phyloP scores from a whole-genome alignment of 176 grass and related monocot species.

The Bonia amplexicaulis region DNA sequence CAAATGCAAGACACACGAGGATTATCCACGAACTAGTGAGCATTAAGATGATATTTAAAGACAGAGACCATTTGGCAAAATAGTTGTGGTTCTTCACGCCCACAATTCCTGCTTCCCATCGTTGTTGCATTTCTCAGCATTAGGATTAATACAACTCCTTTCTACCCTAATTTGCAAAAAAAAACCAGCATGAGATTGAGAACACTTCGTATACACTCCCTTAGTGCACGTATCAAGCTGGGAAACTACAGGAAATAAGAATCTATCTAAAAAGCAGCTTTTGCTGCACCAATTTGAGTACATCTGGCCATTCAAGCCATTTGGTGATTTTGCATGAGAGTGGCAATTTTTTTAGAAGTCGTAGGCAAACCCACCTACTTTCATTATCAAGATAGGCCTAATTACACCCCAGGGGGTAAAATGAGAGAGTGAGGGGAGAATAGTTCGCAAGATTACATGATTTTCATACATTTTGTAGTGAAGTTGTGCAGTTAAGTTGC shows the following conservation, averaged over 20 bases:
- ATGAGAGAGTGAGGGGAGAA: no score
- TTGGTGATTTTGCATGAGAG: not conserved
- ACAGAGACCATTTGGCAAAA: not conserved
- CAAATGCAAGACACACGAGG: not conserved
- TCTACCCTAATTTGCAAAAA: not conserved
- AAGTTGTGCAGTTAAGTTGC: not conserved
- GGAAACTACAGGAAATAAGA: not conserved
- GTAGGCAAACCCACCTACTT: no score
- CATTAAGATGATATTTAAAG: not conserved
- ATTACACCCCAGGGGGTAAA: no score
- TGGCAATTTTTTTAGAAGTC: not conserved
- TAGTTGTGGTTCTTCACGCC: not conserved
- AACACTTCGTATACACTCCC: not conserved
- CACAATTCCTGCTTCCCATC: not conserved
- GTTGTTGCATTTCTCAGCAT: not conserved
- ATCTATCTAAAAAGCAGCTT: not conserved
- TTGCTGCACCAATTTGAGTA: not conserved
- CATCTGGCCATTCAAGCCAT: not conserved
- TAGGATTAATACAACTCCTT: not conserved
- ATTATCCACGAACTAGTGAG: not conserved
- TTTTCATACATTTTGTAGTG: no score
- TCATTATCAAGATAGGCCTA: no score
- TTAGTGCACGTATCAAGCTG: not conserved
- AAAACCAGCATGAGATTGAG: not conserved
- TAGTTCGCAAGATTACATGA: no score